These are phyloP conservation scores for Spathaspora hagerdaliae DNA, from an alignment of 805 yeast genomes.

Conservation along the genomic window DNA sequence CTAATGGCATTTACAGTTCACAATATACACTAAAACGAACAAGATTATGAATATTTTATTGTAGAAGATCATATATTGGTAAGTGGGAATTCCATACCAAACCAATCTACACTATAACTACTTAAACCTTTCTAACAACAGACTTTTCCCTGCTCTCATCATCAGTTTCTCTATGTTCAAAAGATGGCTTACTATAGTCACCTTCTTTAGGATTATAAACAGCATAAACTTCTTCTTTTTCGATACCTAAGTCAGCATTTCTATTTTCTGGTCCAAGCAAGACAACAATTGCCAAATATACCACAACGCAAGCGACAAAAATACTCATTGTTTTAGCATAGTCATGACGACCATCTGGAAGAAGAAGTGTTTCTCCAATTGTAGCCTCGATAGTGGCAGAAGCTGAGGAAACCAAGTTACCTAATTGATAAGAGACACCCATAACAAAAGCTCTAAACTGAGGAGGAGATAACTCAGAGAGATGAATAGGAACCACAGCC, in stretches of 20 bases:
- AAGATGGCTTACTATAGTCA: neutral
- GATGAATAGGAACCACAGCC: slow-evolving; percentile 66
- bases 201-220: slow-evolving; percentile 3
- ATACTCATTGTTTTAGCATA: slow-evolving; percentile 68
- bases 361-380: slow-evolving; percentile 56
- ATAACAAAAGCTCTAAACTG: slow-evolving; percentile 54
- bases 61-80: too few species aligned
- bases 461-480: slow-evolving; percentile 54
- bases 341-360: slow-evolving; percentile 38
- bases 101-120: too few species aligned
- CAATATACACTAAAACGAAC: neutral
- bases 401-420: slow-evolving; percentile 69
- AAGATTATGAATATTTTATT: too few species aligned
- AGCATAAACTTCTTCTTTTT: slow-evolving; percentile 5
- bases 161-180: neutral
- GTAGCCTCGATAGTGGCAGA: slow-evolving; percentile 65
- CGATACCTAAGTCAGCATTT: slow-evolving; percentile 15
- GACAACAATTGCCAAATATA: slow-evolving; percentile 43
- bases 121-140: neutral
- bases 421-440: slow-evolving; percentile 65
- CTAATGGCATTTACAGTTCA: too few species aligned
- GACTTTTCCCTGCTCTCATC: neutral
- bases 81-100: neutral
- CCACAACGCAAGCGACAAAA: slow-evolving; percentile 61
- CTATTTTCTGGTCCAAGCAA: slow-evolving; percentile 60